These are phyloP conservation scores for Geotrichum histeridarum DNA, from an alignment of 1,139 yeast genomes.

Conservation along the genomic window DNA sequence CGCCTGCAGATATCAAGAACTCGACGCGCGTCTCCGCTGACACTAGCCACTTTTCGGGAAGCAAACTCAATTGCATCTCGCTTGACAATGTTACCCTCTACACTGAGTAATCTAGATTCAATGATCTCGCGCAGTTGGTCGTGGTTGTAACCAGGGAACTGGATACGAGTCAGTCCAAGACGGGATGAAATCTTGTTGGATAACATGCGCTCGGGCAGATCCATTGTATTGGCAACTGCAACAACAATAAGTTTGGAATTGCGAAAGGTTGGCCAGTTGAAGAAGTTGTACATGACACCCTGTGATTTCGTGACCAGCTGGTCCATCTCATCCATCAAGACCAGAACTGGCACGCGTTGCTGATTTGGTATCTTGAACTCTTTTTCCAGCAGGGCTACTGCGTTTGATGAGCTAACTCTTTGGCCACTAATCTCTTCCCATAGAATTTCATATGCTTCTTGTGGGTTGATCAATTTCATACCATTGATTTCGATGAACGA, in stretches of 20 bases:
- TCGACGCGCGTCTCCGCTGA: conserved; percentile 94
- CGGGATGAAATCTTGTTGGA: conserved; percentile 89
- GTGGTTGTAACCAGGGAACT: conserved; percentile 83
- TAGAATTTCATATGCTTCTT: conserved; percentile 73
- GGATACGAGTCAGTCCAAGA: conserved; percentile 79
- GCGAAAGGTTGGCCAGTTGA: conserved; percentile 91
- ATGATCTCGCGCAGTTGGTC: conserved; percentile 74
- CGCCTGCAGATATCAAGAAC: conserved; percentile 84
- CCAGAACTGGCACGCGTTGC: conserved; percentile 14
- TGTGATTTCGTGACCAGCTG: conserved; percentile 83
- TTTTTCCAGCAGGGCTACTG: conserved; percentile 53
- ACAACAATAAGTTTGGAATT: conserved; percentile 77
- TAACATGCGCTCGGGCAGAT: conserved; percentile 81
- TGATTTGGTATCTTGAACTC: conserved; percentile 41
- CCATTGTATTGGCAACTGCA: conserved; percentile 97
- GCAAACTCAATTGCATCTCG: conserved; percentile 87
- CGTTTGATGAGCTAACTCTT: conserved; percentile 57
- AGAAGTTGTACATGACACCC: conserved; percentile 88
- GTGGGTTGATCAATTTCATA: conserved; percentile 75
- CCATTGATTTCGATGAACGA: conserved; percentile 87
- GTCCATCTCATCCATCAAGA: conserved; percentile 82
- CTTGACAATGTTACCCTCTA: conserved; percentile 46
- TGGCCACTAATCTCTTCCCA: conserved; percentile 66
- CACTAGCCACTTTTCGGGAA: conserved; percentile 89
- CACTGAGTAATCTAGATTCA: conserved; percentile 57